Evolutionary conservation across 1,284 basidiomycete species (phyloP), one percentile per base, ranked within the genome.

Genomic region (Anthracocystis walkeri): DNA sequence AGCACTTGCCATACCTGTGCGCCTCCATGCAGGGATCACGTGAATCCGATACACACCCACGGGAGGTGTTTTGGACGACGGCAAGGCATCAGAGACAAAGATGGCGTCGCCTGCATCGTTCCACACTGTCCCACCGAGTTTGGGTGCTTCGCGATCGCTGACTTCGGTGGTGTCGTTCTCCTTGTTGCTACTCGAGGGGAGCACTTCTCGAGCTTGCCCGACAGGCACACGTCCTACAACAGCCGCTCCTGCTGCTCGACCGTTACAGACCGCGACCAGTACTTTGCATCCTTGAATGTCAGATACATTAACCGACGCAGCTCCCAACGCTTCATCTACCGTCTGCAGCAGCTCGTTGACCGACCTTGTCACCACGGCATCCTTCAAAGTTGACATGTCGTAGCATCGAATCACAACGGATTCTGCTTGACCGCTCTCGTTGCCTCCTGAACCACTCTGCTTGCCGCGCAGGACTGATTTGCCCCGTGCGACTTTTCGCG

Each of bases 281-380:
- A 81, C 48, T 51, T 79, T 80, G 58, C 75, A 65, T 35, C 52
- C 55, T 16, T 58, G 25, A 8, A 65, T 46, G 8, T 40, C 60
- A 2, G 53, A 45, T n/a, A 67, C 62, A 16, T 62, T 61, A 12
- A 82, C 51, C 20, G 65, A 10, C 1, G 72, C 67, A 6, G 81
- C 81, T 2, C 81, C 81, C 8, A 82, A 50, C 7, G 81, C 78
- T 5, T 75, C 72, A 21, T 82, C 81, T 27, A 82, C 72, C 8
- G 53, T 67, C 21, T 58, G 53, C 50, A 75, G 21, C 20, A 82
- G 62, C 54, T 80, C 78, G 38, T 18, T 33, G 52, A 73, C 52
- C 61, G 64, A 72, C 14, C 63, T 46, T 25, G 35, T 58, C 46
- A 53, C 73, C 3, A 64, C 55, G 0, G 55, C 51, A 23, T 78